Conservation (phyloP, 306 rosid genomes). For the Corylus heterophylla region DNA sequence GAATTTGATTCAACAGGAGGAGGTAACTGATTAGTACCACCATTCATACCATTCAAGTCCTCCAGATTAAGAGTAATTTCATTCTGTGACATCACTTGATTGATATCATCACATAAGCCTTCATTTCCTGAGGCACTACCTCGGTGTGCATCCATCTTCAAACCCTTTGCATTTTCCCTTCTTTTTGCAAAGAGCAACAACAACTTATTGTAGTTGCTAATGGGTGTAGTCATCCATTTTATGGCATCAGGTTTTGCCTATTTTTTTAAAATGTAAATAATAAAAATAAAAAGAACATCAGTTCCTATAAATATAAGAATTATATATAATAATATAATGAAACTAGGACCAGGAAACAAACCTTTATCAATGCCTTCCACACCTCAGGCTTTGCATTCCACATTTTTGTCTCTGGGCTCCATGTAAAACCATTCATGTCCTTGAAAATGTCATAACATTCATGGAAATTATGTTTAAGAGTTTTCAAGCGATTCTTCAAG, state of each 20-base stretch:
- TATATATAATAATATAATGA: background rate
- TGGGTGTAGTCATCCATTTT: conserved; percentile 33
- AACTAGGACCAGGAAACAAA: background rate
- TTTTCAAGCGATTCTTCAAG: conserved; percentile 34
- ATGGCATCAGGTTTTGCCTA: conserved; percentile 31
- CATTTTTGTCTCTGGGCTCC: conserved; percentile 26
- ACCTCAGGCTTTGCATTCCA: conserved; percentile 32
- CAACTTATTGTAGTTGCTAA: conserved; percentile 31
- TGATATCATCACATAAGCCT: background rate
- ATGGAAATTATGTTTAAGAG: conserved; percentile 27
- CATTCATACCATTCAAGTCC: conserved; percentile 23
- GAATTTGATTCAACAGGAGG: conserved; percentile 20
- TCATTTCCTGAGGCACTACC: background rate
- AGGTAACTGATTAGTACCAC: conserved; percentile 19
- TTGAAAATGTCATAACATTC: conserved; percentile 27
- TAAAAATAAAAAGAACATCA: background rate
- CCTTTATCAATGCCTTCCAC: conserved; percentile 29
- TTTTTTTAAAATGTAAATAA: background rate
- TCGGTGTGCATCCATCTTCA: background rate
- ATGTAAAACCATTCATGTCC: conserved; percentile 19
- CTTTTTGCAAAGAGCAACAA: conserved; percentile 24
- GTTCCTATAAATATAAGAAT: background rate
- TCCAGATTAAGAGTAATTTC: conserved; percentile 20
- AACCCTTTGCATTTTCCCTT: background rate
- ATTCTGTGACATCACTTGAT: conserved; percentile 16